These are phyloP conservation scores for sunflower (Helianthus annuus) DNA, from an alignment of 129 eudicot genomes.

Conservation along the genomic window HanXRQr2.0-SUNRISE NC_035444.2:21235901-21236400, in stretches of 20 bases:
- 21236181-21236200: background rate
- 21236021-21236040: slow-evolving; percentile 58
- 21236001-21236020: slow-evolving; percentile 51
- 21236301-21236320: too few species aligned
- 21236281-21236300: too few species aligned
- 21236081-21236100: background rate
- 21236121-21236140: background rate
- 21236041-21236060: slow-evolving; percentile 44
- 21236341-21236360: too few species aligned
- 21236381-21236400: too few species aligned
- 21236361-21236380: too few species aligned
- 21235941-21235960: background rate
- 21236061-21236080: slow-evolving; percentile 49
- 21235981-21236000: slow-evolving; percentile 49
- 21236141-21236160: background rate
- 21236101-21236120: background rate
- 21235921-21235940: background rate
- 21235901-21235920: slow-evolving; percentile 20
- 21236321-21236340: too few species aligned
- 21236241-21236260: background rate
- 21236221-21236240: slow-evolving; percentile 3
- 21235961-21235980: slow-evolving; percentile 34
- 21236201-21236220: background rate
- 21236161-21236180: background rate
- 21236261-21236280: background rate